phyloP scores from a whole-genome alignment of 495 filamentous ascomycete species.

The Talaromyces thailandensis region DNA sequence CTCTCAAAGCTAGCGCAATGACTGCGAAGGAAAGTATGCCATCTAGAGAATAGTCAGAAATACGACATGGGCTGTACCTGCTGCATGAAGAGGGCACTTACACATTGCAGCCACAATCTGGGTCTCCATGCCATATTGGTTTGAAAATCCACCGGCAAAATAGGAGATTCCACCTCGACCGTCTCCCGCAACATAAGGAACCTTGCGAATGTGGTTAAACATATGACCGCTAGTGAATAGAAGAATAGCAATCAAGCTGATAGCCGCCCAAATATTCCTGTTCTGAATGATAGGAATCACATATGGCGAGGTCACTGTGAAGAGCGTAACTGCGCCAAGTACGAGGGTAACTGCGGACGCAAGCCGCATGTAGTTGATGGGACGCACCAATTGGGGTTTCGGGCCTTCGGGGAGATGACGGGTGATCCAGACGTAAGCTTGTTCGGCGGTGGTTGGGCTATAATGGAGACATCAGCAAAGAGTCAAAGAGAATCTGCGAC shows the following conservation, averaged over 20 bases:
- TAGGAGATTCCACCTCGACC: conserved; percentile 81
- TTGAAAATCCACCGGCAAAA: conserved; percentile 90
- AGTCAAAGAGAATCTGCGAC: not conserved
- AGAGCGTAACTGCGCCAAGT: conserved; percentile 56
- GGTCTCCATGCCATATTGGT: conserved; percentile 91
- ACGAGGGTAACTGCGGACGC: conserved; percentile 55
- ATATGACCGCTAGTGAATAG: conserved; percentile 96
- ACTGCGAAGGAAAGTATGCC: conserved; percentile 86
- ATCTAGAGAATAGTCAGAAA: conserved; percentile 41
- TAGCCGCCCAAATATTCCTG: conserved; percentile 85
- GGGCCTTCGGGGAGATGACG: conserved; percentile 68
- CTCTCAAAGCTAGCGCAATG: conserved; percentile 83
- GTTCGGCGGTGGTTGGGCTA: conserved; percentile 67
- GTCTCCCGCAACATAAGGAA: conserved; percentile 88
- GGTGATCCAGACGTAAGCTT: conserved; percentile 67
- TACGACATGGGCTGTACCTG: not conserved
- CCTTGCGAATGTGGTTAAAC: conserved; percentile 98
- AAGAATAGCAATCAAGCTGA: conserved; percentile 82
- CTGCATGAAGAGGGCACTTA: conserved; percentile 41
- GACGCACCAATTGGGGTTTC: conserved; percentile 67
- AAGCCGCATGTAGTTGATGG: conserved; percentile 77
- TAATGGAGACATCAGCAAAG: conserved; percentile 4
- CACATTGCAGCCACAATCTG: conserved; percentile 94
- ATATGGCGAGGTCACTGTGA: conserved; percentile 73
- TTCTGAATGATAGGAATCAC: conserved; percentile 81